phyloP scores from a whole-genome alignment of 352 stramenopile species.

The Achlya hypogyna region DNA sequence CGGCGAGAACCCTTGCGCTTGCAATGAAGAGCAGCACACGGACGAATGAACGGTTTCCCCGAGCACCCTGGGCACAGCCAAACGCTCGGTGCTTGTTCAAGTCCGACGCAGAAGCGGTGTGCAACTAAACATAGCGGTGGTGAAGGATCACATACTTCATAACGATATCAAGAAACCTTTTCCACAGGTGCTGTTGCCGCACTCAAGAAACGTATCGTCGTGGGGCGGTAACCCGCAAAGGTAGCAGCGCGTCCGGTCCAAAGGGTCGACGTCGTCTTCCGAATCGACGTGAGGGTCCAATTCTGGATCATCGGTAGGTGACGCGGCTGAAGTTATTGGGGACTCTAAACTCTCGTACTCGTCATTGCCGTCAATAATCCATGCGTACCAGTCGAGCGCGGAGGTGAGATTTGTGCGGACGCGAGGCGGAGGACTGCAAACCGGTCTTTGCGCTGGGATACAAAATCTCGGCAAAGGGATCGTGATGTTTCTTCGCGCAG shows the following conservation, averaged over 20 bases:
- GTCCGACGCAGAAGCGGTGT: neutral
- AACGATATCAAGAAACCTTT: neutral
- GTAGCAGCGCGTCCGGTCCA: neutral
- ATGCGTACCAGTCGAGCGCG: too few species aligned
- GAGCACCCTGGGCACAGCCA: neutral
- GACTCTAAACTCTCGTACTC: too few species aligned
- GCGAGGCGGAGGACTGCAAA: neutral
- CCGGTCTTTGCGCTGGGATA: neutral
- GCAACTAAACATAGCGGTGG: neutral
- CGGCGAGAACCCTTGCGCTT: constrained; percentile 6
- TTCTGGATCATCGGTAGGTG: too few species aligned
- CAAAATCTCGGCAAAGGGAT: neutral
- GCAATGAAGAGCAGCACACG: constrained; percentile 15
- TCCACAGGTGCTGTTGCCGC: neutral
- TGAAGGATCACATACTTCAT: neutral
- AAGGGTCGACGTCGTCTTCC: neutral
- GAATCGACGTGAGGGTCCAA: neutral
- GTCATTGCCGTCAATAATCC: too few species aligned
- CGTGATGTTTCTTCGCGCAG: neutral
- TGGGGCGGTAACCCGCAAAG: neutral
- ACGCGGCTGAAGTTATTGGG: too few species aligned
- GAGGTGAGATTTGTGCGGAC: neutral
- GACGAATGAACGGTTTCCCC: neutral
- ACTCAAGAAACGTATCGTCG: neutral
- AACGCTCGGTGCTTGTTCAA: neutral